phyloP scores from a whole-genome alignment of 352 stramenopile species.

The Globisporangium canariense region DNA sequence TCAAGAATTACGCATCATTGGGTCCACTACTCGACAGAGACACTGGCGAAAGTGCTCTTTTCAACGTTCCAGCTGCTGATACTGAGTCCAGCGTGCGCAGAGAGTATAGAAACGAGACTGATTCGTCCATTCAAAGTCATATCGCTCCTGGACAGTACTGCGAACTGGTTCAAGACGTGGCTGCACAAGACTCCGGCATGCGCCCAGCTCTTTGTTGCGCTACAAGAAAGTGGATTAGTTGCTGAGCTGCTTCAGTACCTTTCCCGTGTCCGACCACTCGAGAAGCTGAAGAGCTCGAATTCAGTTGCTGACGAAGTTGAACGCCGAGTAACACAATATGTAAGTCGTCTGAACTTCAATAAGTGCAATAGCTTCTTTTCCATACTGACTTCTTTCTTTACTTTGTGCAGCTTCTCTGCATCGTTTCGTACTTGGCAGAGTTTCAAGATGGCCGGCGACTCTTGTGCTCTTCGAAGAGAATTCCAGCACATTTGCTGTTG shows the following conservation, averaged over 20 bases:
- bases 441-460: slow-evolving; percentile 27
- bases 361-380: background rate
- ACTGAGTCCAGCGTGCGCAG: slow-evolving; percentile 28
- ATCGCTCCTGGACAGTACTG: slow-evolving; percentile 26
- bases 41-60: slow-evolving; percentile 34
- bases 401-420: slow-evolving; percentile 20
- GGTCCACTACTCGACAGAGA: slow-evolving; percentile 51
- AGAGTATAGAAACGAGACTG: slow-evolving; percentile 22
- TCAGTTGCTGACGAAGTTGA: slow-evolving; percentile 16
- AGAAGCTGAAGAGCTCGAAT: slow-evolving; percentile 8
- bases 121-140: slow-evolving; percentile 29
- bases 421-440: slow-evolving; percentile 32
- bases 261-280: slow-evolving; percentile 33
- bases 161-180: slow-evolving; percentile 52
- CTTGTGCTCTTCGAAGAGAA: slow-evolving; percentile 23
- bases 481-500: slow-evolving; percentile 25
- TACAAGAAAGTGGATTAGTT: slow-evolving; percentile 33
- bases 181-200: slow-evolving; percentile 31
- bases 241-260: slow-evolving; percentile 40
- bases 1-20: slow-evolving; percentile 37
- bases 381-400: background rate
- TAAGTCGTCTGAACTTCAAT: slow-evolving; percentile 18
- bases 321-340: slow-evolving; percentile 22
- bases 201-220: slow-evolving; percentile 34
- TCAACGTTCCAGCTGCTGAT: slow-evolving; percentile 45